Conservation (phyloP, 495 filamentous ascomycete genomes). For the Platismatia glauca region DNA sequence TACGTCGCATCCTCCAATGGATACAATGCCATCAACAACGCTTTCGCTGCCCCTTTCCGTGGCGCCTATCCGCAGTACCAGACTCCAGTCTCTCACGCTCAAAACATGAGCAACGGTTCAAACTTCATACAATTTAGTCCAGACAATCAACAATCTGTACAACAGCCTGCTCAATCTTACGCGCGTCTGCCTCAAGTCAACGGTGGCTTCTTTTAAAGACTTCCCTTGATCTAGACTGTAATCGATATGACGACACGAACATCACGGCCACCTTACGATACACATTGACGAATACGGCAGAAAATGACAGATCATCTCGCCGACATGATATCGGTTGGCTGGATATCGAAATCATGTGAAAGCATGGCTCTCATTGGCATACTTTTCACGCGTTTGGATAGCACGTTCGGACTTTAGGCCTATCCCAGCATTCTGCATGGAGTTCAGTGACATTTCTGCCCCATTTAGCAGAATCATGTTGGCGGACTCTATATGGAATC, state of each 20-base stretch:
- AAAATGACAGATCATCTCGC: neutral
- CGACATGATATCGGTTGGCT: constrained; percentile 9
- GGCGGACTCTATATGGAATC: constrained; percentile 6
- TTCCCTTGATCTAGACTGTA: constrained; percentile 14
- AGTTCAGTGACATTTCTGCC: constrained; percentile 12
- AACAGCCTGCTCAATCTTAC: constrained; percentile 22
- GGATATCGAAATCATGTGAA: constrained; percentile 6
- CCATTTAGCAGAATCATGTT: constrained; percentile 9
- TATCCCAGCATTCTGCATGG: constrained; percentile 4
- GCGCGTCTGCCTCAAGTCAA: constrained; percentile 23
- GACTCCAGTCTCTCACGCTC: constrained; percentile 14
- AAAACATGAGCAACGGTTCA: constrained; percentile 21
- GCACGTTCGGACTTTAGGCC: neutral
- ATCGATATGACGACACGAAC: constrained; percentile 18
- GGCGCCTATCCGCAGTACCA: constrained; percentile 16
- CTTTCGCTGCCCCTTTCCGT: constrained; percentile 12
- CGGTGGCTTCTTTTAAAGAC: constrained; percentile 22
- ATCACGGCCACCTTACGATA: constrained; percentile 12
- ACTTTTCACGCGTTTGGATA: constrained; percentile 4
- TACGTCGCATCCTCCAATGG: constrained; percentile 18
- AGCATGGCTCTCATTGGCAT: constrained; percentile 7
- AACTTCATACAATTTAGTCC: constrained; percentile 16
- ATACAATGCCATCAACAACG: constrained; percentile 17
- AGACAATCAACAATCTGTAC: constrained; percentile 20
- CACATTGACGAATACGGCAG: constrained; percentile 11